Conservation (phyloP, 2,329 filamentous ascomycete species). For the Hypocreales sp. region DNA sequence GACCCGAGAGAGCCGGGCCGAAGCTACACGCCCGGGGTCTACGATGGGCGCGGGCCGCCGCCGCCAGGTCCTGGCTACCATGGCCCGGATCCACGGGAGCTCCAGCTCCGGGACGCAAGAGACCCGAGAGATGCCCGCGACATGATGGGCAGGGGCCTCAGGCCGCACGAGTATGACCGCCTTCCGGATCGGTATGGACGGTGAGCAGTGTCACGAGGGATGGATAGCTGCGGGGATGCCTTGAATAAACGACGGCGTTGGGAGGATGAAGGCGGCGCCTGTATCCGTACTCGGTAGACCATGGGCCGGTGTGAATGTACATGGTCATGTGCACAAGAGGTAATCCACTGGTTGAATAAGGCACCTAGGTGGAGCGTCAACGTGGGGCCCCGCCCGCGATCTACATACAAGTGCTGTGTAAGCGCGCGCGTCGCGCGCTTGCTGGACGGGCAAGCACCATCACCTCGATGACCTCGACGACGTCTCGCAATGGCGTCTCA, state of each 20-base stretch:
- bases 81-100: conserved; percentile 15
- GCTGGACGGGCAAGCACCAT: neutral
- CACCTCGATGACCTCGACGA: neutral
- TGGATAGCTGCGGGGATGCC: neutral
- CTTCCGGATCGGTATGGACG: conserved; percentile 28
- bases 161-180: conserved; percentile 30
- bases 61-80: conserved; percentile 18
- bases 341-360: too few relatives aligned
- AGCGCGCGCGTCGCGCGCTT: too few relatives aligned
- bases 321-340: too few relatives aligned
- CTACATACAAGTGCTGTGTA: too few relatives aligned
- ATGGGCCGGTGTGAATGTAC: too few relatives aligned
- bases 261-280: neutral
- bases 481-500: conserved; percentile 16
- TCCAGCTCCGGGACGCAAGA: conserved; percentile 15
- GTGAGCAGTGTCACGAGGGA: conserved; percentile 10
- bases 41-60: conserved; percentile 25
- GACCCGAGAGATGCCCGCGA: conserved; percentile 22
- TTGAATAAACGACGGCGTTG: conserved; percentile 1
- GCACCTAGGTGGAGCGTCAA: too few relatives aligned
- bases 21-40: conserved; percentile 29
- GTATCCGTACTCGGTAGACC: neutral
- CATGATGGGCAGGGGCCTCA: conserved; percentile 25
- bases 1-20: conserved; percentile 25
- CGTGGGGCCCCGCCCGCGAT: too few relatives aligned